phyloP scores from a whole-genome alignment of 2,329 filamentous ascomycete species.

The Eutypa lata region DNA sequence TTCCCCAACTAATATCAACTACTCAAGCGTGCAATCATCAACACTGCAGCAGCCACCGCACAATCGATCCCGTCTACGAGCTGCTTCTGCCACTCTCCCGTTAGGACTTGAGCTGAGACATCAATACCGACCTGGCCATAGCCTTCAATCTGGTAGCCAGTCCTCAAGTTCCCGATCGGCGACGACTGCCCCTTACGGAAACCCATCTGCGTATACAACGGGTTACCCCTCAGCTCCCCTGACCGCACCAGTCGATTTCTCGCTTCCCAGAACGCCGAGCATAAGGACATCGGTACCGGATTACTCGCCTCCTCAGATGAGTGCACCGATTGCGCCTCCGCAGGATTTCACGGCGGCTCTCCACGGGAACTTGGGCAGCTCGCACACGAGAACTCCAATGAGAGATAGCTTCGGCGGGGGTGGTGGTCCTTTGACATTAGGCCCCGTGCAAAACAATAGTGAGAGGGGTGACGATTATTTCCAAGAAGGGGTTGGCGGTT shows the following conservation, averaged over 20 bases:
- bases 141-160: conserved; percentile 26
- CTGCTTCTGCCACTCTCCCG: conserved; percentile 36
- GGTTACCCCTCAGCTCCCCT: conserved; percentile 54
- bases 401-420: conserved; percentile 38
- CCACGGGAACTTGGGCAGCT: conserved; percentile 37
- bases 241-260: conserved; percentile 51
- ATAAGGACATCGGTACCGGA: conserved; percentile 37
- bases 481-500: conserved; percentile 21
- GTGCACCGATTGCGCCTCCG: conserved; percentile 50
- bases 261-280: conserved; percentile 41
- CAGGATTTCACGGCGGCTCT: conserved; percentile 51
- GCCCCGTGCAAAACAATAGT: conserved; percentile 20
- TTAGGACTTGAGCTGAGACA: conserved; percentile 29
- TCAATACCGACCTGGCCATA: conserved; percentile 28
- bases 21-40: conserved; percentile 40
- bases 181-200: conserved; percentile 38
- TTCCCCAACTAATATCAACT: conserved; percentile 46
- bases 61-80: conserved; percentile 45
- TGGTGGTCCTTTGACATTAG: conserved; percentile 24
- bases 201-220: conserved; percentile 43
- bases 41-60: conserved; percentile 41
- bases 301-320: conserved; percentile 53
- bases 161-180: conserved; percentile 31
- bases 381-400: conserved; percentile 40
- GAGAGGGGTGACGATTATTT: conserved; percentile 28